A percentile compares a stretch with the other conserved stretches of the same genome.
Conservation (phyloP, 176 grass and related monocot genomes). For the Oryza rufipogon region DNA sequence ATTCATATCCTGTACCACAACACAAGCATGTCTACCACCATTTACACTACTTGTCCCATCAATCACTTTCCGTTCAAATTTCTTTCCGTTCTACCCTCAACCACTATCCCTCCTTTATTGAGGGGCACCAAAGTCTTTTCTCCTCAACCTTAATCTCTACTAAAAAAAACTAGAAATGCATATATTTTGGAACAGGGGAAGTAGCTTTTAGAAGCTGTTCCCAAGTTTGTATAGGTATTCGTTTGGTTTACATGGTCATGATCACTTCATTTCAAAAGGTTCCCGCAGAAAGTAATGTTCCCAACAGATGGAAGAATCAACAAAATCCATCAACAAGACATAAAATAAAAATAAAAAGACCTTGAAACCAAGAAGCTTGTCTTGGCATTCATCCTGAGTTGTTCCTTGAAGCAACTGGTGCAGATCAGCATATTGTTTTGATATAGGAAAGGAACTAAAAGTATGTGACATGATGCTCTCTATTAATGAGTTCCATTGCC, state of each 20-base stretch:
- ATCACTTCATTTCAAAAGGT: neutral
- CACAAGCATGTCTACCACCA: too few relatives aligned
- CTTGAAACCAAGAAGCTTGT: slow-evolving; percentile 46
- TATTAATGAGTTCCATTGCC: slow-evolving; percentile 66
- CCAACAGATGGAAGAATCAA: too few relatives aligned
- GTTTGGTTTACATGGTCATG: slow-evolving; percentile 7
- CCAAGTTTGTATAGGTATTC: neutral
- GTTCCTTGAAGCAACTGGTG: slow-evolving; percentile 55
- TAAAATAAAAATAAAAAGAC: slow-evolving; percentile 32
- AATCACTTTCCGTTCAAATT: too few relatives aligned
- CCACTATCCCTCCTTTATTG: too few relatives aligned
- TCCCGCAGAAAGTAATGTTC: neutral
- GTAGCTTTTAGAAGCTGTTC: neutral
- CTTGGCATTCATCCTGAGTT: slow-evolving; percentile 31
- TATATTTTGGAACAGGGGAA: too few relatives aligned
- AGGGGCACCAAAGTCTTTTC: too few relatives aligned
- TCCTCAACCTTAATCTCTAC: too few relatives aligned
- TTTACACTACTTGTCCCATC: too few relatives aligned
- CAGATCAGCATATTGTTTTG: slow-evolving; percentile 71
- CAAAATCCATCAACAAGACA: neutral
- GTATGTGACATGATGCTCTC: slow-evolving; percentile 49
- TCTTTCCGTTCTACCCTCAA: too few relatives aligned
- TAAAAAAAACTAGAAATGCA: too few relatives aligned
- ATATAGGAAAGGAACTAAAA: slow-evolving; percentile 74
- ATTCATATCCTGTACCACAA: too few relatives aligned